phyloP scores from a whole-genome alignment of 1,284 basidiomycete genomes.

The Athelia psychrophila region DNA sequence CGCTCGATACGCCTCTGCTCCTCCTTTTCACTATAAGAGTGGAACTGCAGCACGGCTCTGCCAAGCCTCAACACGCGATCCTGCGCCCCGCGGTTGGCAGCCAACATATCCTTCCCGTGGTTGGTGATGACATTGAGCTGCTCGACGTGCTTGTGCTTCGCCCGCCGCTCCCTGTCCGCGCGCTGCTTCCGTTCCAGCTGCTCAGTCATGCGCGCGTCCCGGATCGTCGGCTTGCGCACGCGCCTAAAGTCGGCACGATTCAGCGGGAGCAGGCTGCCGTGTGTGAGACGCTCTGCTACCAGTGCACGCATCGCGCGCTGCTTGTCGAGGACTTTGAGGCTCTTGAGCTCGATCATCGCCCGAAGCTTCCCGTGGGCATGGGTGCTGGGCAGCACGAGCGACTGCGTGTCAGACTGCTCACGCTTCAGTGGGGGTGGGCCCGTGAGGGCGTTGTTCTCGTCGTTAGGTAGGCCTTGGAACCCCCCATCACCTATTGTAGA shows the following conservation, averaged over 20 bases:
- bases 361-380: slow-evolving; percentile 79
- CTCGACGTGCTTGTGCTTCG: slow-evolving; percentile 96
- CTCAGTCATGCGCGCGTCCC: slow-evolving; percentile 91
- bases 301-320: slow-evolving; percentile 86
- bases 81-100: slow-evolving; percentile 59
- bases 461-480: slow-evolving; percentile 49
- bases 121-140: slow-evolving; percentile 87
- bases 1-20: slow-evolving; percentile 98
- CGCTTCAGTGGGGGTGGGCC: background rate
- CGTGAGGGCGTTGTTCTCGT: slow-evolving; percentile 39
- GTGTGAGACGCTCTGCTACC: slow-evolving; percentile 85
- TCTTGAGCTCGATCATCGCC: slow-evolving; percentile 93
- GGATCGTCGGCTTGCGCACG: slow-evolving; percentile 82
- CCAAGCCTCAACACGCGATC: slow-evolving; percentile 85
- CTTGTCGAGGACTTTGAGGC: slow-evolving; percentile 87
- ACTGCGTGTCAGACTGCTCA: slow-evolving; percentile 7
- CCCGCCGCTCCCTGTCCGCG: slow-evolving; percentile 87
- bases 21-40: slow-evolving; percentile 92
- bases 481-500: slow-evolving; percentile 81
- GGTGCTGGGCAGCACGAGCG: slow-evolving; percentile 48
- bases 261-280: slow-evolving; percentile 87
- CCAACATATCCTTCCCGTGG: slow-evolving; percentile 80
- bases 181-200: slow-evolving; percentile 91
- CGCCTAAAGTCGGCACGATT: slow-evolving; percentile 93
- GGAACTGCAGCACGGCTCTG: slow-evolving; percentile 85